Base-by-base conservation (phyloP, 2,329 filamentous ascomycete genomes). In the Pyrenophora teres region DNA sequence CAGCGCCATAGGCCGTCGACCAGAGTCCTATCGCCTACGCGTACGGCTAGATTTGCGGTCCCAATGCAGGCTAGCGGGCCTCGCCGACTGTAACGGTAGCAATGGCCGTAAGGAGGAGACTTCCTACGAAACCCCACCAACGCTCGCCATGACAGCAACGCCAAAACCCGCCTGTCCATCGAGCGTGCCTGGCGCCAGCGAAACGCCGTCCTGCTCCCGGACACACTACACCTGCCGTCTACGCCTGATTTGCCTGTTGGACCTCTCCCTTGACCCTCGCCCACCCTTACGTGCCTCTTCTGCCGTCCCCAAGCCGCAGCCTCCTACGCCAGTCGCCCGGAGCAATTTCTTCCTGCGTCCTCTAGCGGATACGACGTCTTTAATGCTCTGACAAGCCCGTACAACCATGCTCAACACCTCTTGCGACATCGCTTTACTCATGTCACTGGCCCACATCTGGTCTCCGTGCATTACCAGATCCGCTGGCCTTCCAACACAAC, bases 291-390 rank as follows among this genome's bases (percentile, higher is more conserved):
- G 50, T 67, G 62, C 54, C 60, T 53, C 44, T 59, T 54, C 57
- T 67, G 64, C 67, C 61, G 65, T 62, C 63, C 64, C 65, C 64
- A 62, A 60, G 51, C 57, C 47, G 56, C 50, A 49, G 51, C 54
- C 57, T 60, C 56, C 53, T 56, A 56, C 62, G 59, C 60, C 56
- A 63, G 51, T 55, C 56, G 50, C 15, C 61, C 65, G 66, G 62
- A 65, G 60, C 52, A 67, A 65, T 68, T 63, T 57, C 64, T 62
- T 59, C 50, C 64, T 59, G 59, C 67, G 52, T 62, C 58, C 61
- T 60, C 60, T 72, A 72, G 70, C 66, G 67, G 67, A 74, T 74
- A 72, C 65, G 71, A 74, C 72, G 68, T 63, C 70, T 69, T 63
- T 60, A 55, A 64, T 67, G 57, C 63, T 59, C 62, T 66, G 62